Percentiles rank a stretch among this genome's conserved stretches.
Conservation (phyloP, 129 eudicot genomes). For the Arctium lappa region DNA sequence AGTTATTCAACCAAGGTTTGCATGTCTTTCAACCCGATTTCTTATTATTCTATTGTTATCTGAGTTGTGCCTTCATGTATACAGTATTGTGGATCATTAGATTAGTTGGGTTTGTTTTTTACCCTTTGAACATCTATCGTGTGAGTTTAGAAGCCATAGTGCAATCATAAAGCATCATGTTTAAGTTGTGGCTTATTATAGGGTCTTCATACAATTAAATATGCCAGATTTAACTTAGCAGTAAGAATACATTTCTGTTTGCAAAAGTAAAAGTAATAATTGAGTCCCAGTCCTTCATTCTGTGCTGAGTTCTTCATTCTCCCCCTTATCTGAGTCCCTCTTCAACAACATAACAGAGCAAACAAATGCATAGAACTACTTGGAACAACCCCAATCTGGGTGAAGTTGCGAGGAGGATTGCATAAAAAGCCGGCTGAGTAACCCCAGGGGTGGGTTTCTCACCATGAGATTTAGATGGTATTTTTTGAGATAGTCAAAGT, state of each 20-base stretch:
- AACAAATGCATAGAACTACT: no score
- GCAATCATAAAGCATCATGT: not conserved
- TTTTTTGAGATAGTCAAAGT: not conserved
- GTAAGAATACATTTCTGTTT: not conserved
- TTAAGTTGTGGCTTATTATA: not conserved
- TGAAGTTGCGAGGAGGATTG: no score
- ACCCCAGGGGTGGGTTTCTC: no score
- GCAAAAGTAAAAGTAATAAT: not conserved
- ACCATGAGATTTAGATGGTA: not conserved
- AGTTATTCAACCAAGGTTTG: conserved; percentile 49
- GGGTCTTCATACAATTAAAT: not conserved
- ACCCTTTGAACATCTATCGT: not conserved
- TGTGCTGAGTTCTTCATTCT: no score
- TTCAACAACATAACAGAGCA: no score
- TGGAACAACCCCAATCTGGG: no score
- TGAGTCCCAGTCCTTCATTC: not conserved
- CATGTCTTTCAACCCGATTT: not conserved
- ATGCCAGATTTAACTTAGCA: not conserved
- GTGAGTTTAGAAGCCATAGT: not conserved
- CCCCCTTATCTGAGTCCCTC: no score
- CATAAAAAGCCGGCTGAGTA: no score
- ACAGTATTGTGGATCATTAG: not conserved
- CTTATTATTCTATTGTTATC: not conserved
- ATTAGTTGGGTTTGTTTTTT: not conserved
- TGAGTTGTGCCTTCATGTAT: not conserved